Conservation (phyloP, 345 rosid genomes). For the Hirschfeldia incana region DNA sequence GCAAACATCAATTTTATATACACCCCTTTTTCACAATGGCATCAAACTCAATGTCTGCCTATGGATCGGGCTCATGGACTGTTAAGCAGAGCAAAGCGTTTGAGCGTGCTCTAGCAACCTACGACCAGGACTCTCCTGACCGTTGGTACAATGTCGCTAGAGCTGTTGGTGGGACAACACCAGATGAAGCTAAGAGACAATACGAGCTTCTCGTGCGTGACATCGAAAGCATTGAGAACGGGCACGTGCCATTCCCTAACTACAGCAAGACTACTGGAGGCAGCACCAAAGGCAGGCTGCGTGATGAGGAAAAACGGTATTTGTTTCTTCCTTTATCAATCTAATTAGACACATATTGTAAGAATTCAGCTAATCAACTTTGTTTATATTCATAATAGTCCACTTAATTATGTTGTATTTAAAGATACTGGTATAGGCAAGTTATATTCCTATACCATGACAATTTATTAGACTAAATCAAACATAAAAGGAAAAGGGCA, state of each 20-base stretch:
- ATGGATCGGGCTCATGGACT: conserved; percentile 70
- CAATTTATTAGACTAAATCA: conserved; percentile 20
- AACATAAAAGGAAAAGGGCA: neutral
- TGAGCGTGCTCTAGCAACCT: conserved; percentile 84
- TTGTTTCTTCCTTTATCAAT: neutral
- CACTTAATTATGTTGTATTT: neutral
- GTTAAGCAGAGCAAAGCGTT: conserved; percentile 87
- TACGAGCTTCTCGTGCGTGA: conserved; percentile 75
- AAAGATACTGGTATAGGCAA: neutral
- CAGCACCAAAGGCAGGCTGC: conserved; percentile 37
- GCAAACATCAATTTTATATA: neutral
- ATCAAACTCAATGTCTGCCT: conserved; percentile 78
- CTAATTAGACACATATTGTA: neutral
- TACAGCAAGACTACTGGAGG: conserved; percentile 50
- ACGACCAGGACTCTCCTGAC: conserved; percentile 94
- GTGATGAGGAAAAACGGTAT: conserved; percentile 47
- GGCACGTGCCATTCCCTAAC: conserved; percentile 73
- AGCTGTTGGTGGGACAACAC: conserved; percentile 83
- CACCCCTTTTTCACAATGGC: neutral
- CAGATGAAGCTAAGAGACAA: conserved; percentile 82
- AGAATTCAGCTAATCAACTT: neutral
- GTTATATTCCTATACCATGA: conserved; percentile 20
- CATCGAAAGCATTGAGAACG: conserved; percentile 73
- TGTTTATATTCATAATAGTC: conserved; percentile 10
- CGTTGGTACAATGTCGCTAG: conserved; percentile 92